Evolutionary conservation across 495 filamentous ascomycete genomes (phyloP).

Genomic region (Immersiella caudata): DNA sequence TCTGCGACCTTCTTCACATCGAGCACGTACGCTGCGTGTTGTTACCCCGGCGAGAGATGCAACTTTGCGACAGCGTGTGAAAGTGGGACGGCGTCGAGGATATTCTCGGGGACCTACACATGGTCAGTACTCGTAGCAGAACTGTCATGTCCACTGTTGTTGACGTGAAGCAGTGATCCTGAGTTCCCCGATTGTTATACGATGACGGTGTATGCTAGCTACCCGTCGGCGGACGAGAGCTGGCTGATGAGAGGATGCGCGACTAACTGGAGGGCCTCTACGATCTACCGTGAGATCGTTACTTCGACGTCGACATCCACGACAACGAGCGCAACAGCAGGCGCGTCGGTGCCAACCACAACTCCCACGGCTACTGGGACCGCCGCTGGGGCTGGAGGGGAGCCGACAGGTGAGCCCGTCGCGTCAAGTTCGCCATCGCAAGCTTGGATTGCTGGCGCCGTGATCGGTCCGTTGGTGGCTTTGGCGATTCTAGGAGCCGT

Average conservation of each 20-base stretch:
- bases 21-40: constrained; percentile 20
- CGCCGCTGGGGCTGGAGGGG: background rate
- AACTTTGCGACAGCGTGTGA: constrained; percentile 13
- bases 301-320: background rate
- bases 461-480: background rate
- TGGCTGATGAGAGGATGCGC: constrained; percentile 23
- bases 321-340: background rate
- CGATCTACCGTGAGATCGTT: constrained; percentile 18
- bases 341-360: background rate
- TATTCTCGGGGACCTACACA: constrained; percentile 4
- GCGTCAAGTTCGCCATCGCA: background rate
- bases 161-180: background rate
- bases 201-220: constrained; percentile 25
- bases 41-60: constrained; percentile 1
- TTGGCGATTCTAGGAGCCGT: background rate
- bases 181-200: constrained; percentile 19
- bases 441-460: constrained; percentile 21
- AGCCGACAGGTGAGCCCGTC: background rate
- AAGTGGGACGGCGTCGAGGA: background rate
- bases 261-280: constrained; percentile 8
- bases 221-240: constrained; percentile 18
- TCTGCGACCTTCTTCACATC: constrained; percentile 12
- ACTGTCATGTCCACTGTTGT: background rate
- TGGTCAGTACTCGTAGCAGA: constrained; percentile 6
- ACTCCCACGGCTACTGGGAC: background rate